Conservation (phyloP, 371 early-diverging fungal genomes). For the Entomophthora muscae region DNA sequence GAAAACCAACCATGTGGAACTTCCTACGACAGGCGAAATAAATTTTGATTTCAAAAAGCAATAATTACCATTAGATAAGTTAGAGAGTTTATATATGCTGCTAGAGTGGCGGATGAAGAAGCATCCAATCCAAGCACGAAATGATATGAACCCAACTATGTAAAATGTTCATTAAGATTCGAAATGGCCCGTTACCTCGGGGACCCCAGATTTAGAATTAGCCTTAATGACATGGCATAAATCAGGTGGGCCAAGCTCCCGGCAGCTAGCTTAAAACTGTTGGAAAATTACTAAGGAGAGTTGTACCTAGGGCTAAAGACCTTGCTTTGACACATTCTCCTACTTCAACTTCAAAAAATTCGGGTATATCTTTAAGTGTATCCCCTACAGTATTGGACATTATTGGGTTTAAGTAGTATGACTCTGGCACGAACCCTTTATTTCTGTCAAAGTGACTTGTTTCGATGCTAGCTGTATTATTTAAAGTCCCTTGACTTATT, state of each 20-base stretch:
- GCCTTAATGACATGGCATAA: conserved; percentile 83
- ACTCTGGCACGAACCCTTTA: no score
- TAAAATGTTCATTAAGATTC: background rate
- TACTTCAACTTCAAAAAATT: conserved; percentile 80
- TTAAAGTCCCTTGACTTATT: no score
- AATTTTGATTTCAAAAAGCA: background rate
- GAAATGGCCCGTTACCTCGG: conserved; percentile 38
- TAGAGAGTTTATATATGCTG: conserved; percentile 86
- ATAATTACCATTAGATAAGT: conserved; percentile 67
- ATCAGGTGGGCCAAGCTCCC: conserved; percentile 93
- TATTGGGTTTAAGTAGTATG: no score
- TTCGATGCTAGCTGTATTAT: no score
- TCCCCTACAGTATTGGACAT: conserved; percentile 13
- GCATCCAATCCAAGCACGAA: conserved; percentile 84
- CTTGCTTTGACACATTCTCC: conserved; percentile 72
- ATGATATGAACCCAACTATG: conserved; percentile 74
- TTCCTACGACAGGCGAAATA: conserved; percentile 20
- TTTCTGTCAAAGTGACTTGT: no score
- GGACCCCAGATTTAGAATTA: conserved; percentile 56
- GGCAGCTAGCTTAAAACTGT: conserved; percentile 43
- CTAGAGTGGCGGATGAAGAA: conserved; percentile 83
- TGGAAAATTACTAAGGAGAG: background rate
- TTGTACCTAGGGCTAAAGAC: conserved; percentile 74
- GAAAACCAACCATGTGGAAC: conserved; percentile 49
- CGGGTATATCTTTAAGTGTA: conserved; percentile 60